Conservation (phyloP, 1,284 basidiomycete genomes). For the Quambalaria eucalypti region DNA sequence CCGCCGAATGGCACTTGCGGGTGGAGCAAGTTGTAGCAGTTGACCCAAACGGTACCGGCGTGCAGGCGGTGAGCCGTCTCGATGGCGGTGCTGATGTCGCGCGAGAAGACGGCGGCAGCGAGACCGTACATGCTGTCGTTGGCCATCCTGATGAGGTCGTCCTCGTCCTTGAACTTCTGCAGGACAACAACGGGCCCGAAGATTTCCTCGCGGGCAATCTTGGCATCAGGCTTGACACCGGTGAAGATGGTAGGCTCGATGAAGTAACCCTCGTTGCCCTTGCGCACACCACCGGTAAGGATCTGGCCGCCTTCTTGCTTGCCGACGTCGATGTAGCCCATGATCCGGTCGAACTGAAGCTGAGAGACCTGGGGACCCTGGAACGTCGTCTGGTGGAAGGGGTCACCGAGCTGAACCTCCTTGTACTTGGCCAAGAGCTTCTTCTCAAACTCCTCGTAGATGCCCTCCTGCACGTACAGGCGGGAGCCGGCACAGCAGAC, state of each 20-base stretch:
- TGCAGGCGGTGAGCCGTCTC: conserved; percentile 66
- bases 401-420: conserved; percentile 63
- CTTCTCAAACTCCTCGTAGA: conserved; percentile 19
- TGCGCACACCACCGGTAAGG: conserved; percentile 65
- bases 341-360: conserved; percentile 60
- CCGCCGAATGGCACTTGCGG: conserved; percentile 30
- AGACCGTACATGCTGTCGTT: conserved; percentile 76
- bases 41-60: conserved; percentile 75
- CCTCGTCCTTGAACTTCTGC: conserved; percentile 48
- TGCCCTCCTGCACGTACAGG: conserved; percentile 17
- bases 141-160: conserved; percentile 65
- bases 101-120: conserved; percentile 75
- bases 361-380: conserved; percentile 80
- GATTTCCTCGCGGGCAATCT: conserved; percentile 82
- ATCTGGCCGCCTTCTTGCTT: conserved; percentile 70
- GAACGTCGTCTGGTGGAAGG: conserved; percentile 62
- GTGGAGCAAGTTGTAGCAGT: conserved; percentile 48
- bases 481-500: conserved; percentile 25
- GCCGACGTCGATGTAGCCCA: conserved; percentile 61
- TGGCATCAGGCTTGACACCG: conserved; percentile 66
- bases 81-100: conserved; percentile 67
- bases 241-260: conserved; percentile 47
- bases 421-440: conserved; percentile 12
- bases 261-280: conserved; percentile 58
- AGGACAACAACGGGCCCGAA: conserved; percentile 72